Base-by-base conservation (phyloP, 2,329 filamentous ascomycete species). In the Blastomyces silverae region DNA sequence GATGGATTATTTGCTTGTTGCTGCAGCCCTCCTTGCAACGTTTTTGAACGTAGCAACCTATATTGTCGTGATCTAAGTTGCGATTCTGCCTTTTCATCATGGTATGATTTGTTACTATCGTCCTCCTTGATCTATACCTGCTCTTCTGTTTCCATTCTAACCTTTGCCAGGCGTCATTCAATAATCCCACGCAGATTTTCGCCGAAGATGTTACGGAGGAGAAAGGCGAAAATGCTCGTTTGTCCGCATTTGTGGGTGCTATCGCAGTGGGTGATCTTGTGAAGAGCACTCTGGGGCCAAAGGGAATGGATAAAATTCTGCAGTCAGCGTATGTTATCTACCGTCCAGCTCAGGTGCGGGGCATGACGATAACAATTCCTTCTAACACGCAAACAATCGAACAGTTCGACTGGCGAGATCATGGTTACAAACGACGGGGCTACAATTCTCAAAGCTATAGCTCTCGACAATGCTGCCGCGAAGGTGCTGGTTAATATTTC, bases 401-500 rank as follows among this genome's bases (percentile, higher is more conserved):
- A 46, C 53, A 93, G 91, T 63, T 97, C 93, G 60, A 97, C 94
- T 52, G 91, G 91, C 73, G 91, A 97, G 74, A 97, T 97, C 73
- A 90, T 97, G 86, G 94, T 99, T 68, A 99, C 94, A 66, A 99
- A 99, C 79, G 94, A 99, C 80, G 94, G 94, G 75, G 94, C 94
- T 68, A 99, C 94, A 31, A 99, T 99, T 71, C 86, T 99, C 69
- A 99, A 99, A 81, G 91, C 93, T 63, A 99, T 99, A 78, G 94
- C 94, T 55, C 89, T 99, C 74, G 94, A 99, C 79, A 99, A 99
- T 77, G 94, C 94, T 55, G 94, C 94, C 28, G 94, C 94, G 64
- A 99, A 99, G 81, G 94, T 99, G 5, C 84, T 99, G 55, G 94
- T 99, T 76, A 99, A 99, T 79, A 97, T 99, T 73, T 97, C 93